These are phyloP conservation scores for Corymbia calophylla DNA, from an alignment of 441 rosid species.

Conservation along the genomic window DNA sequence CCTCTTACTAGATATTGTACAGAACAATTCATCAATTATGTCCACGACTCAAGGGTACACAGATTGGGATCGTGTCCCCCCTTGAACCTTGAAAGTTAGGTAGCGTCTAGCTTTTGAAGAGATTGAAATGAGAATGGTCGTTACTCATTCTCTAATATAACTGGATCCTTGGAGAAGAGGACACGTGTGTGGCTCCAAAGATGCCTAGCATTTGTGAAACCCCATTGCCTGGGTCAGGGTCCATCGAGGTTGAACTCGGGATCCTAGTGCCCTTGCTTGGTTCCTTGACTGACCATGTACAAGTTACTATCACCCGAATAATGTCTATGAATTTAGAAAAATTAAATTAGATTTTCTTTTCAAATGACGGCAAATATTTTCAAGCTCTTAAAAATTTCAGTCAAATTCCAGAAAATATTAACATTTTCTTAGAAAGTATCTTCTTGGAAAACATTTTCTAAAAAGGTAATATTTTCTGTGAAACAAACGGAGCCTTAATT, in stretches of 20 bases:
- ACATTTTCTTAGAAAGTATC: background rate
- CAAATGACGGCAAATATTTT: no score
- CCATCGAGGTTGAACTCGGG: background rate
- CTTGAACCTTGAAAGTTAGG: background rate
- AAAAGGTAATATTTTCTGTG: background rate
- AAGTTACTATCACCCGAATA: background rate
- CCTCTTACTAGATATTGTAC: background rate
- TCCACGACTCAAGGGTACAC: background rate
- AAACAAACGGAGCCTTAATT: no score
- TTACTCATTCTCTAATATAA: background rate
- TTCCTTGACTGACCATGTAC: rapidly evolving
- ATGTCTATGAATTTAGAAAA: no score
- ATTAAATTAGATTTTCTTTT: no score
- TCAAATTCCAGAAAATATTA: no score
- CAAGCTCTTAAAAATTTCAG: background rate
- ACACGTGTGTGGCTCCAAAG: background rate
- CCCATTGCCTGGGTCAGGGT: rapidly evolving
- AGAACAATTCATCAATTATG: background rate
- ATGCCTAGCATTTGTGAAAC: background rate
- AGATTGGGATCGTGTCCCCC: background rate
- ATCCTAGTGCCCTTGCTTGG: background rate
- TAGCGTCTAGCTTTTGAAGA: background rate
- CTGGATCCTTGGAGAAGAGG: background rate
- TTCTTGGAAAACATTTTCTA: no score
- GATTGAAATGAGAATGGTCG: background rate